Conservation (phyloP, 768 basidiomycete genomes). For the Termitomyces sp. region DNA sequence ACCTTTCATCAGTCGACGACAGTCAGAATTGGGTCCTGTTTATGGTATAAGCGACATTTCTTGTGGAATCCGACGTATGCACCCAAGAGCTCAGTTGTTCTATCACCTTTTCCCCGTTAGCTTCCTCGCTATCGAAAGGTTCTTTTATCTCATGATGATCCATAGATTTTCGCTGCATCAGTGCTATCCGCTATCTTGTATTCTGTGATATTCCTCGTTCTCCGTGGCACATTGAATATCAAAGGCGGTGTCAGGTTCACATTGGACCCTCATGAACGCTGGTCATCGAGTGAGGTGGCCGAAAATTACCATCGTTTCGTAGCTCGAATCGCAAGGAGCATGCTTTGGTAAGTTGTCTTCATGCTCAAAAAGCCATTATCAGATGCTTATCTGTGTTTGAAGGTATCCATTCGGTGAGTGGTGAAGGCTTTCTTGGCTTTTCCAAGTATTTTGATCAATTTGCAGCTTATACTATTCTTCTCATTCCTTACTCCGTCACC, state of each 20-base stretch:
- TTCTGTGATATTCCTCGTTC: conserved; percentile 51
- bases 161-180: conserved; percentile 53
- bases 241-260: conserved; percentile 46
- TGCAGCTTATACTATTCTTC: conserved; percentile 52
- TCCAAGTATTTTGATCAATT: conserved; percentile 2
- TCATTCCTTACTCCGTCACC: conserved; percentile 52
- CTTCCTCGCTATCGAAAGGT: neutral
- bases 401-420: conserved; percentile 59
- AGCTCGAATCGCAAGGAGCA: conserved; percentile 52
- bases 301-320: conserved; percentile 59
- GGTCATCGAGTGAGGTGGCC: conserved; percentile 25
- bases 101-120: conserved; percentile 62
- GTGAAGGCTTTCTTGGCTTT: neutral
- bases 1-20: conserved; percentile 24
- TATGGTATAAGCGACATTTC: conserved; percentile 49
- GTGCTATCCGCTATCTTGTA: conserved; percentile 51
- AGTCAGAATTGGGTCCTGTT: conserved; percentile 21
- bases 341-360: conserved; percentile 56
- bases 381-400: conserved; percentile 5
- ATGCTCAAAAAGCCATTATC: neutral
- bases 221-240: conserved; percentile 50
- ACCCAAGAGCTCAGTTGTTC: conserved; percentile 38
- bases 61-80: conserved; percentile 43
- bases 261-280: conserved; percentile 40
- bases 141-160: neutral